A percentile compares a stretch with the other conserved stretches of the same genome.
phyloP scores from a whole-genome alignment of 257 asterid genomes.

The Eustoma russellianum region DNA sequence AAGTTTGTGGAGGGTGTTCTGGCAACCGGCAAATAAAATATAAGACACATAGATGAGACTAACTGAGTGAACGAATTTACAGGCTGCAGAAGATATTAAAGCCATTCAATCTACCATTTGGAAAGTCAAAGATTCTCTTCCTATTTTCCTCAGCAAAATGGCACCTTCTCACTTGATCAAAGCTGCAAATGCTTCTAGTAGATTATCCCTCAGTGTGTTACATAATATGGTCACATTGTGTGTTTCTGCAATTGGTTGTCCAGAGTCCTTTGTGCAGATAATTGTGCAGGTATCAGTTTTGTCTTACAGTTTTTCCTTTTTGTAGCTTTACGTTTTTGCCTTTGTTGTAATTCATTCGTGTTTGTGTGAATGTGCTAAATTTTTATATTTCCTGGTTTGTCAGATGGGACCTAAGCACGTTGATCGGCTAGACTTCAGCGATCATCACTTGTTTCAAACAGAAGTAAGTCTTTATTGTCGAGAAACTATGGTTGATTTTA shows the following conservation, averaged over 20 bases:
- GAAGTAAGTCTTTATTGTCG: slow-evolving; percentile 30
- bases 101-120: slow-evolving; percentile 43
- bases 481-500: too few relatives aligned
- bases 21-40: too few relatives aligned
- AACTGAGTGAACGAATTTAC: slow-evolving; percentile 34
- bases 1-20: too few relatives aligned
- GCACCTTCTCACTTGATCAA: slow-evolving; percentile 54
- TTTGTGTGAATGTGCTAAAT: background rate
- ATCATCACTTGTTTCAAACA: slow-evolving; percentile 59
- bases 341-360: background rate
- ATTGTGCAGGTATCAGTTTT: slow-evolving; percentile 41
- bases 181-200: slow-evolving; percentile 33
- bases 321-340: too few relatives aligned
- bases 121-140: slow-evolving; percentile 30
- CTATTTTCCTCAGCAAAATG: slow-evolving; percentile 56
- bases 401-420: slow-evolving; percentile 79
- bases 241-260: slow-evolving; percentile 75
- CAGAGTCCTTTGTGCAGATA: too few relatives aligned
- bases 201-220: slow-evolving; percentile 33
- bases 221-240: slow-evolving; percentile 40
- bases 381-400: background rate
- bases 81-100: slow-evolving; percentile 31
- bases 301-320: background rate
- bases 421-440: slow-evolving; percentile 79
- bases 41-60: too few relatives aligned